Percentiles rank a stretch among this genome's conserved stretches.
Conservation (phyloP, 1,284 basidiomycete species). For the Apiotrichum gracile region DNA sequence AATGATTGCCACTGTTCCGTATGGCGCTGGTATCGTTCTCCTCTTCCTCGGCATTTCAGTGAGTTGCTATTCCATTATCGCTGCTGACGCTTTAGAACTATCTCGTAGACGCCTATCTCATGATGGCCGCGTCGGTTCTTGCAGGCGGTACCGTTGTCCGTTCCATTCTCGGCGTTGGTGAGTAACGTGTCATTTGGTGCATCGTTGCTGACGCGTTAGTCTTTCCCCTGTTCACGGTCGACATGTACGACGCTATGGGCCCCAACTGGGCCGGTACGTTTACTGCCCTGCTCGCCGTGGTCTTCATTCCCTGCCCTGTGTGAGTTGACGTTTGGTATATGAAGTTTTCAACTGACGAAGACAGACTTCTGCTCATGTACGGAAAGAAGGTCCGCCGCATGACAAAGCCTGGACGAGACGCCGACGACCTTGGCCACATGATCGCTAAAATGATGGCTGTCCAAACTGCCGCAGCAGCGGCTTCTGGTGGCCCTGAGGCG, state of each 20-base stretch:
- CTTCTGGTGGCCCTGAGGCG: not conserved
- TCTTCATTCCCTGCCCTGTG: slow-evolving; percentile 20
- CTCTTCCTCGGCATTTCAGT: slow-evolving; percentile 24
- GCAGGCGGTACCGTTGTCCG: slow-evolving; percentile 63
- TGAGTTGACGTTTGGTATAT: not conserved
- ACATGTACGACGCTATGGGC: slow-evolving; percentile 56
- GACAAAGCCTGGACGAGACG: slow-evolving; percentile 23
- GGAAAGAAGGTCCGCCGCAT: slow-evolving; percentile 20
- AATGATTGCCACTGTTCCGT: slow-evolving; percentile 58
- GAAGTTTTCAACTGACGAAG: not conserved
- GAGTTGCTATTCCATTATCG: not conserved
- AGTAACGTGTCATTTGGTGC: not conserved
- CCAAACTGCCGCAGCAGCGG: not conserved
- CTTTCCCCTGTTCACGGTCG: slow-evolving; percentile 56
- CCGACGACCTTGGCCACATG: slow-evolving; percentile 24
- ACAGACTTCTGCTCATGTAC: slow-evolving; percentile 23
- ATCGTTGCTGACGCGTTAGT: slow-evolving; percentile 4
- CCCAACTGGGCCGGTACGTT: slow-evolving; percentile 54
- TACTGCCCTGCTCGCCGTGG: slow-evolving; percentile 27
- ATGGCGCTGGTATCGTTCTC: slow-evolving; percentile 49
- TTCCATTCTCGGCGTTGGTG: slow-evolving; percentile 54
- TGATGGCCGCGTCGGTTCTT: slow-evolving; percentile 54
- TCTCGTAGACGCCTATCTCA: slow-evolving; percentile 58
- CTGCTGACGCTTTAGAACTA: slow-evolving; percentile 40
- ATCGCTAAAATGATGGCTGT: slow-evolving; percentile 15